phyloP scores from a whole-genome alignment of 176 grass and related monocot species.

The Coix lacrymajobi region DNA sequence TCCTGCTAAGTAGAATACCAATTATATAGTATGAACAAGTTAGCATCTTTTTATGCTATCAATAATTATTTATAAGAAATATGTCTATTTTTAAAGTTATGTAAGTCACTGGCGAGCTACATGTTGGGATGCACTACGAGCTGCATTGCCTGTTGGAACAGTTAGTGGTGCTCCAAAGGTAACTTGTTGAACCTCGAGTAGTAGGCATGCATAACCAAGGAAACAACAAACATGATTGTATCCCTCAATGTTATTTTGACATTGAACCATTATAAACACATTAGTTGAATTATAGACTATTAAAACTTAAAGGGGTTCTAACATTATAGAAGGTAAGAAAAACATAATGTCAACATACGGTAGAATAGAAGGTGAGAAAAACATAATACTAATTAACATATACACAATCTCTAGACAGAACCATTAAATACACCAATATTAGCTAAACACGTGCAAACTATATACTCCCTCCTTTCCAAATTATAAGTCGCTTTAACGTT shows the following conservation, averaged over 20 bases:
- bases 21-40: neutral
- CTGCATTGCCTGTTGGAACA: conserved; percentile 88
- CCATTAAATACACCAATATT: neutral
- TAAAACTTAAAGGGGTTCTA: neutral
- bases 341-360: neutral
- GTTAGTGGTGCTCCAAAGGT: conserved; percentile 98
- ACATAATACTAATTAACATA: neutral
- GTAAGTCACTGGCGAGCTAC: conserved; percentile 72
- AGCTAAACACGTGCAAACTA: neutral
- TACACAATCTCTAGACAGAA: neutral
- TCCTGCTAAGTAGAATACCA: too few relatives aligned
- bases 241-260: neutral
- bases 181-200: neutral
- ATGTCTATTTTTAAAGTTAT: conserved; percentile 23
- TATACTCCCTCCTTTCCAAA: too few relatives aligned
- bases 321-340: neutral
- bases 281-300: neutral
- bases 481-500: too few relatives aligned
- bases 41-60: neutral
- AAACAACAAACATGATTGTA: neutral
- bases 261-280: neutral
- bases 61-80: conserved; percentile 1
- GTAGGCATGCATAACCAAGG: neutral
- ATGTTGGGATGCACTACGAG: conserved; percentile 79
- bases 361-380: neutral